These are phyloP conservation scores for Phytophthora tubulina DNA, from an alignment of 352 stramenopile genomes.

Conservation along the genomic window DNA sequence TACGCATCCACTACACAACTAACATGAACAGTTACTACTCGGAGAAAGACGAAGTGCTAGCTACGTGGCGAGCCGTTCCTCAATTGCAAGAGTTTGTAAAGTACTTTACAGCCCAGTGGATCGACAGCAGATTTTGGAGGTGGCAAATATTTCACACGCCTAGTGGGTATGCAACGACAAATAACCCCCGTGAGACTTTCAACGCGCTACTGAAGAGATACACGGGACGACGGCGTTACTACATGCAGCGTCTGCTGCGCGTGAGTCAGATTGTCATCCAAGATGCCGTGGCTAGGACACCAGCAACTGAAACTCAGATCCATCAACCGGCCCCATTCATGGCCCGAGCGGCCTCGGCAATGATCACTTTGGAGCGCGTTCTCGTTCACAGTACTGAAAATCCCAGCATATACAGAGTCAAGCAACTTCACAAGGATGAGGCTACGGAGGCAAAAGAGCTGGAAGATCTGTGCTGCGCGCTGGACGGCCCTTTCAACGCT, in stretches of 20 bases:
- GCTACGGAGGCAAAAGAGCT: background rate
- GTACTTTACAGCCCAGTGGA: slow-evolving; percentile 8
- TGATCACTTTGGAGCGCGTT: background rate
- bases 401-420: background rate
- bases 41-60: background rate
- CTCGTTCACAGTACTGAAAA: background rate
- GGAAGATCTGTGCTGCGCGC: background rate
- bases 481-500: background rate
- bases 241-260: slow-evolving; percentile 18
- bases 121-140: slow-evolving; percentile 21
- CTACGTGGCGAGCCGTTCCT: background rate
- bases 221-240: slow-evolving; percentile 9
- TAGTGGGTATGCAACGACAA: slow-evolving; percentile 7
- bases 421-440: background rate
- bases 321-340: background rate
- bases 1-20: background rate
- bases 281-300: background rate
- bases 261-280: slow-evolving; percentile 1
- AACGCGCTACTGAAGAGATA: slow-evolving; percentile 25
- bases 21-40: slow-evolving; percentile 14
- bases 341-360: background rate
- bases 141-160: slow-evolving; percentile 26
- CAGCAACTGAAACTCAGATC: background rate
- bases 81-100: background rate
- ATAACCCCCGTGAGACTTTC: slow-evolving; percentile 20